Conservation (phyloP, 1,139 yeast species). For the Debaryomyces nepalensis region DNA sequence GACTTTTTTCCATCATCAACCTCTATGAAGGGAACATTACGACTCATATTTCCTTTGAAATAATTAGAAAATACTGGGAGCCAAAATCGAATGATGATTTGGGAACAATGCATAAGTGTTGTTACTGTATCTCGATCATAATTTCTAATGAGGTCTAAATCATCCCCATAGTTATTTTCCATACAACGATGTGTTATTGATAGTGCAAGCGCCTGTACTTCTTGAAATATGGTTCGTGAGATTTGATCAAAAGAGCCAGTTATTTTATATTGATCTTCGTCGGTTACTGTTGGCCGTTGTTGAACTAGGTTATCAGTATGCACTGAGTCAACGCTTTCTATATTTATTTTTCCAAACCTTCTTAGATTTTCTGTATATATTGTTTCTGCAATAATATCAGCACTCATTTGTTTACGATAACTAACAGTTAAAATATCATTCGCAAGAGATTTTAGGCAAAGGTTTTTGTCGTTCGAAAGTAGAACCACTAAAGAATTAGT, state of each 20-base stretch:
- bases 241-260: conserved; percentile 14
- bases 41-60: conserved; percentile 27
- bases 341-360: conserved; percentile 23
- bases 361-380: conserved; percentile 47
- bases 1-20: conserved; percentile 25
- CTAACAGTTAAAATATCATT: conserved; percentile 73
- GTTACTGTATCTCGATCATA: conserved; percentile 43
- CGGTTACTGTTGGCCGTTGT: neutral
- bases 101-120: conserved; percentile 47
- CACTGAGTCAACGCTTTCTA: neutral
- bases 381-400: conserved; percentile 57
- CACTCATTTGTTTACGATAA: conserved; percentile 61
- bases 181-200: conserved; percentile 59
- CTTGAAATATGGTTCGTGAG: conserved; percentile 31
- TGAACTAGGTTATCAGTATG: neutral
- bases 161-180: conserved; percentile 62
- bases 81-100: conserved; percentile 54
- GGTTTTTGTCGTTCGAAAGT: conserved; percentile 80
- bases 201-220: conserved; percentile 46
- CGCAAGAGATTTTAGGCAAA: conserved; percentile 76
- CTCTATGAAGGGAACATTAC: conserved; percentile 32
- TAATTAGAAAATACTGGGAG: conserved; percentile 60
- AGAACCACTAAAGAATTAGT: conserved; percentile 58
- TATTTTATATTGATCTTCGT: neutral
- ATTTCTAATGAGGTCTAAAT: conserved; percentile 50